phyloP scores from a whole-genome alignment of 768 basidiomycete genomes.

The Amanita pallidorosea region DNA sequence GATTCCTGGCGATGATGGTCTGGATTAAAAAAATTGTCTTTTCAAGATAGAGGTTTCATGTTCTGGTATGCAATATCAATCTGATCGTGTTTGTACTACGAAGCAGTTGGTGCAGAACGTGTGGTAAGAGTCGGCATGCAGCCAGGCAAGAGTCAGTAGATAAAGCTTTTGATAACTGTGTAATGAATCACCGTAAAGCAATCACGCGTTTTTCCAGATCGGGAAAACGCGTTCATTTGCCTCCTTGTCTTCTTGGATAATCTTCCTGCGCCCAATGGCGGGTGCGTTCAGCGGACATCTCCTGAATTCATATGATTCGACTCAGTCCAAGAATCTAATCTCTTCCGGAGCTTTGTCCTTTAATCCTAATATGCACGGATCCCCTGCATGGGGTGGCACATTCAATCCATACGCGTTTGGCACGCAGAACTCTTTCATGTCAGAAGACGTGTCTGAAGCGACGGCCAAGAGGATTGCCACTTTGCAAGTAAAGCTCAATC shows the following conservation, averaged over 20 bases:
- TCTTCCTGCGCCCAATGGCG: constrained; percentile 29
- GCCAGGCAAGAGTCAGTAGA: no score
- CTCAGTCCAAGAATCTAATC: constrained; percentile 18
- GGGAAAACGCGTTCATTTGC: not conserved
- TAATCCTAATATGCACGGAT: constrained; percentile 48
- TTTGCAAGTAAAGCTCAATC: constrained; percentile 73
- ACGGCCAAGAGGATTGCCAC: constrained; percentile 56
- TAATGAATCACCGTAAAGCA: no score
- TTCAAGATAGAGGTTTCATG: no score
- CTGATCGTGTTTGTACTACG: not conserved
- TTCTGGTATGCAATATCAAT: no score
- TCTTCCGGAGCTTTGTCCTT: constrained; percentile 53
- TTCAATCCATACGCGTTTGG: constrained; percentile 19
- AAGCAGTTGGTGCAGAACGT: no score
- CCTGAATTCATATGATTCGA: constrained; percentile 32
- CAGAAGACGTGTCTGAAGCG: constrained; percentile 42
- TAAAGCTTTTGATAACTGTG: no score
- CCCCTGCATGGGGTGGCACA: constrained; percentile 12
- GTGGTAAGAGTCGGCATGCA: no score
- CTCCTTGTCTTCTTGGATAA: no score
- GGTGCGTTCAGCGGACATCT: constrained; percentile 51
- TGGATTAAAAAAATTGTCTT: no score
- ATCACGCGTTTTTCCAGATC: not conserved
- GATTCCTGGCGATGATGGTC: constrained; percentile 28
- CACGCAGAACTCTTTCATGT: constrained; percentile 2